Evolutionary conservation across 2,329 filamentous ascomycete species (phyloP), one percentile per base, ranked within the genome.

Genomic region (Sordariomycetes sp.): DNA sequence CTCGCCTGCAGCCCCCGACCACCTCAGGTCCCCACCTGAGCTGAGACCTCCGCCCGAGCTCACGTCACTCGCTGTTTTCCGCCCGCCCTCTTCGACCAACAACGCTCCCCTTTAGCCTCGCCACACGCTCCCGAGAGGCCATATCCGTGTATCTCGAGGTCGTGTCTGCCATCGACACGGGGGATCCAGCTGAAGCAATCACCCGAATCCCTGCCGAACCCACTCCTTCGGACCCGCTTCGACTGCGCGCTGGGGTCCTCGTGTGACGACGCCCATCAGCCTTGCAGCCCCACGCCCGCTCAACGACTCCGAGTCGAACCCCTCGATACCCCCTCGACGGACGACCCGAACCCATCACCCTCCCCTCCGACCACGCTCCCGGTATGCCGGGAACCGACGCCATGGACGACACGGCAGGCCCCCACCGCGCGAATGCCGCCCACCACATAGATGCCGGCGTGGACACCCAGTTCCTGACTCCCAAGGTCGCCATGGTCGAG

Each of bases 401-500:
- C 62, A 73, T 73, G 71, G 71, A 73, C 58, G 71, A 73, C 60
- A 69, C 71, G 58, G 64, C 67, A 56, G 70, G 69, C 55, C 65
- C 66, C 60, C 65, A 64, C 54, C 66, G 64, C 59, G 64, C 68
- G 51, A 67, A 65, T 58, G 62, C 65, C 13, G 62, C 65, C 32
- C 65, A 62, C 55, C 63, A 64, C 55, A 60, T 71, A 53, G 62
- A 68, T n/a, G 62, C 69, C n/a, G 62, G 66, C n/a, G 60, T 65
- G 28, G 63, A 63, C 25, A 64, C 66, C 52, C 67, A 68, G 59
- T 60, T 72, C 35, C 59, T 70, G n/a, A 34, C 51, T 10, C 52
- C 67, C 57, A 69, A 70, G 62, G 72, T 76, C 60, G 65, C 70
- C 55, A 67, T 76, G 32, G 77, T 77, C 67, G 82, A 89, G 63